A percentile compares a stretch with the other conserved stretches of the same genome.
Evolutionary conservation across 331 rosid genomes (phyloP).

Genomic region (Rosa hybrid): DNA sequence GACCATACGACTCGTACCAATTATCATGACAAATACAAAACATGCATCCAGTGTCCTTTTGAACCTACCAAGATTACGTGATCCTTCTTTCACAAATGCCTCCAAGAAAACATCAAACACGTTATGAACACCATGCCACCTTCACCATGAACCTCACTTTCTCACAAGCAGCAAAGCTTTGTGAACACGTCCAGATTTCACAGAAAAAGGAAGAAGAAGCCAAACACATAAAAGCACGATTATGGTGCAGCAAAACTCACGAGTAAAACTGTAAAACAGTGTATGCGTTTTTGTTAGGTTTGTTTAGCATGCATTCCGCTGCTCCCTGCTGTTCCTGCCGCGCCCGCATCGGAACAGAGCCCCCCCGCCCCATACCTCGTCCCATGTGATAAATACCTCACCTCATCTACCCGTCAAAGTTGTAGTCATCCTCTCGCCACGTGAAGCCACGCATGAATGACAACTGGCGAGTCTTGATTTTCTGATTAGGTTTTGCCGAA

Average conservation of each 20-base stretch:
- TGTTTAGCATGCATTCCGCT: background rate
- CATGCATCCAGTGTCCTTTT: too few species aligned
- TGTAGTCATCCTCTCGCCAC: background rate
- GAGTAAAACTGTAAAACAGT: background rate
- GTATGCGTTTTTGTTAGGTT: background rate
- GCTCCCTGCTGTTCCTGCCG: background rate
- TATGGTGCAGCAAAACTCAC: background rate
- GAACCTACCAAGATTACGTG: too few species aligned
- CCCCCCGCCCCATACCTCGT: background rate
- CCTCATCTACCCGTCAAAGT: slow-evolving; percentile 24
- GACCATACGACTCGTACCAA: too few species aligned
- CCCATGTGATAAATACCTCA: slow-evolving; percentile 22
- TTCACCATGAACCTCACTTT: too few species aligned
- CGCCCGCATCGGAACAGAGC: background rate
- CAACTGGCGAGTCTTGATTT: slow-evolving; percentile 9
- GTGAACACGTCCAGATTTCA: too few species aligned
- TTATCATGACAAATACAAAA: too few species aligned
- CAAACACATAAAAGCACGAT: slow-evolving; percentile 2
- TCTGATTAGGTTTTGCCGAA: background rate
- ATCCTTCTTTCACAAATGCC: too few species aligned
- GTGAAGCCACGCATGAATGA: slow-evolving; percentile 16
- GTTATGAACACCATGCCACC: too few species aligned
- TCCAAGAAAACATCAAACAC: too few species aligned
- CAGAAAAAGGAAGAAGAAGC: background rate
- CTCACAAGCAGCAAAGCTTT: too few species aligned